Evolutionary conservation across 1,284 basidiomycete genomes (phyloP).

Genomic region (Anthracocystis panici-leucophaei): DNA sequence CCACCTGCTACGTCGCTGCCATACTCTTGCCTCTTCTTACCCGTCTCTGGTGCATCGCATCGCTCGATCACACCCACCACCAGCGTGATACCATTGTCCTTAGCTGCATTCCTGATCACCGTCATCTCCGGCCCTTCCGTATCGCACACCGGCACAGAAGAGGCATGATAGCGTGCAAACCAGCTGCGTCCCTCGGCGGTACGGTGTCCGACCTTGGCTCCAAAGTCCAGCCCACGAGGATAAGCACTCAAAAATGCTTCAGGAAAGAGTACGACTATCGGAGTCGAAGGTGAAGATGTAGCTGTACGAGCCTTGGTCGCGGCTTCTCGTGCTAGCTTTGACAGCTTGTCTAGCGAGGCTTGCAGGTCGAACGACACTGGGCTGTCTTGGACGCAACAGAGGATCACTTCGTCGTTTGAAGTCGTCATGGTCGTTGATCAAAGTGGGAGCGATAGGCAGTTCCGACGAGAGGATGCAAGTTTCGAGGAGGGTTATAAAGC

Average conservation of each 20-base stretch:
- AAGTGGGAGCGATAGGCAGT: background rate
- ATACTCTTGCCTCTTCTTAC: conserved; percentile 33
- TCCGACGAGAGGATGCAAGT: background rate
- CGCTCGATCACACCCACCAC: conserved; percentile 80
- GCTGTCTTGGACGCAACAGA: conserved; percentile 51
- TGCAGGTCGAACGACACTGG: conserved; percentile 47
- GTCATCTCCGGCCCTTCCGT: conserved; percentile 46
- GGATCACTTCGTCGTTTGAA: conserved; percentile 34
- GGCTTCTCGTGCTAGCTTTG: conserved; percentile 39
- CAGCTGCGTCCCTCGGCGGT: conserved; percentile 49
- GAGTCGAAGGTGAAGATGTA: conserved; percentile 10
- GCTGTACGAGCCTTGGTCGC: conserved; percentile 32
- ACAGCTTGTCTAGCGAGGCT: conserved; percentile 50
- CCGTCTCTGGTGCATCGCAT: conserved; percentile 56
- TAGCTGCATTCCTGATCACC: conserved; percentile 31
- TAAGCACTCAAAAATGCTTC: conserved; percentile 75
- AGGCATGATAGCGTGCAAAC: conserved; percentile 47
- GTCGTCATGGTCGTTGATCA: background rate
- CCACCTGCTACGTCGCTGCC: conserved; percentile 67
- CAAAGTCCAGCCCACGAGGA: conserved; percentile 66
- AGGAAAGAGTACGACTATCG: conserved; percentile 76
- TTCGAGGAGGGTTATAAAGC: background rate
- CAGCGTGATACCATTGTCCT: conserved; percentile 68
- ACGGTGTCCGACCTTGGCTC: conserved; percentile 51
- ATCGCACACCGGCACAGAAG: conserved; percentile 46